Evolutionary conservation across 257 asterid genomes (phyloP).

Genomic region (Petunia secreta): DNA sequence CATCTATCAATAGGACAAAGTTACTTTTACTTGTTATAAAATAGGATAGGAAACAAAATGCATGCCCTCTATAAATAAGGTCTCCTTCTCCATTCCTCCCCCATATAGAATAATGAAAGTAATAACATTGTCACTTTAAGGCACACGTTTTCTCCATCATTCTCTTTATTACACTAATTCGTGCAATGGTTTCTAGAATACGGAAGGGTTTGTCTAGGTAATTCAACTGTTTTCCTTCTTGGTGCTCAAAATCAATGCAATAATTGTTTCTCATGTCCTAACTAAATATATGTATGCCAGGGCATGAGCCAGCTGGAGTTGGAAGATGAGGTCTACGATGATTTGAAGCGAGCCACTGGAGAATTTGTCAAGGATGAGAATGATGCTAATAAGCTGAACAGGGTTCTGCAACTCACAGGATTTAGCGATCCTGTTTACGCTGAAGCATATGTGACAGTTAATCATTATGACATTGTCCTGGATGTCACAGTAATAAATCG

Average conservation of each 20-base stretch:
- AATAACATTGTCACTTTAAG: not conserved
- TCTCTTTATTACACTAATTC: conserved; percentile 4
- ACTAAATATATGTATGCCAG: conserved; percentile 41
- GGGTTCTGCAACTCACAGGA: conserved; percentile 91
- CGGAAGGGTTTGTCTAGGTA: not conserved
- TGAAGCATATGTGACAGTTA: conserved; percentile 95
- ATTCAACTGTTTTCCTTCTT: not conserved
- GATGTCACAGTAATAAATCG: conserved; percentile 88
- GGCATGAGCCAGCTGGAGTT: conserved; percentile 97
- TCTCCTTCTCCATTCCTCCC: not conserved
- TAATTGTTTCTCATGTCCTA: conserved; percentile 20
- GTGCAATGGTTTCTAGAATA: conserved; percentile 8
- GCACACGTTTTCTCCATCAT: not conserved
- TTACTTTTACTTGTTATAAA: not conserved
- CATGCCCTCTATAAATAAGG: not conserved
- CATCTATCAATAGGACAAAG: not conserved
- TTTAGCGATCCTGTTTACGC: conserved; percentile 97
- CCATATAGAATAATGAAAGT: not conserved
- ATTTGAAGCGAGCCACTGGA: conserved; percentile 94
- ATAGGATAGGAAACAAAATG: not conserved
- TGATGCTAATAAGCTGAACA: conserved; percentile 86
- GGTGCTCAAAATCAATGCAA: conserved; percentile 19
- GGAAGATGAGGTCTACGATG: conserved; percentile 94
- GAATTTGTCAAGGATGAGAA: conserved; percentile 80
- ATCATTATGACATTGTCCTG: conserved; percentile 90